Conservation (phyloP, 1,284 basidiomycete genomes). For the Tilletia horrida region DNA sequence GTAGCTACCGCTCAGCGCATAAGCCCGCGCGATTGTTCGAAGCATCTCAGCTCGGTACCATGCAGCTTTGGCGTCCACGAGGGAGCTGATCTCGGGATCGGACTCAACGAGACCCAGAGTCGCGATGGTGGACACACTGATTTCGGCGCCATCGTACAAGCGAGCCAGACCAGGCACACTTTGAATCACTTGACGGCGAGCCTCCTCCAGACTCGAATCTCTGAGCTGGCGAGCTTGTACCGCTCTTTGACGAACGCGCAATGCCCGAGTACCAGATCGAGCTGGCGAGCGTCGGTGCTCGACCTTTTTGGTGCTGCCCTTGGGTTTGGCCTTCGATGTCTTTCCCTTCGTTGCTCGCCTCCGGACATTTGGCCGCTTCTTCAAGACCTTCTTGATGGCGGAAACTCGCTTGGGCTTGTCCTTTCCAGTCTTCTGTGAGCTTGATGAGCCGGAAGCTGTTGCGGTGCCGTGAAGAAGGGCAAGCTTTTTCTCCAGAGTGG, state of each 20-base stretch:
- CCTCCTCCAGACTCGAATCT: conserved; percentile 3
- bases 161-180: conserved; percentile 49
- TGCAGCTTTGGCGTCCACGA: conserved; percentile 50
- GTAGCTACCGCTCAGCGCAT: conserved; percentile 33
- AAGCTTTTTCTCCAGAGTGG: conserved; percentile 32
- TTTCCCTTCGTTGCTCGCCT: neutral
- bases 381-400: conserved; percentile 21
- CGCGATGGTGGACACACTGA: conserved; percentile 41
- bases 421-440: conserved; percentile 17
- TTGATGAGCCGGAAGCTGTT: neutral
- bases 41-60: conserved; percentile 49
- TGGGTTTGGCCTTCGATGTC: neutral
- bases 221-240: conserved; percentile 12
- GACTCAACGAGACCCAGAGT: conserved; percentile 47
- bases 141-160: conserved; percentile 47
- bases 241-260: conserved; percentile 24
- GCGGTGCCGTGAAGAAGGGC: conserved; percentile 19
- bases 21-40: conserved; percentile 43
- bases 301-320: neutral
- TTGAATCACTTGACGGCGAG: conserved; percentile 23
- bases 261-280: conserved; percentile 39
- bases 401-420: conserved; percentile 17
- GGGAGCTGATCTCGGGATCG: conserved; percentile 49
- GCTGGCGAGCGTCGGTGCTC: conserved; percentile 30
- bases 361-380: conserved; percentile 17